phyloP scores from a whole-genome alignment of 23 red algal genomes.

The Chondrus crispus region DNA sequence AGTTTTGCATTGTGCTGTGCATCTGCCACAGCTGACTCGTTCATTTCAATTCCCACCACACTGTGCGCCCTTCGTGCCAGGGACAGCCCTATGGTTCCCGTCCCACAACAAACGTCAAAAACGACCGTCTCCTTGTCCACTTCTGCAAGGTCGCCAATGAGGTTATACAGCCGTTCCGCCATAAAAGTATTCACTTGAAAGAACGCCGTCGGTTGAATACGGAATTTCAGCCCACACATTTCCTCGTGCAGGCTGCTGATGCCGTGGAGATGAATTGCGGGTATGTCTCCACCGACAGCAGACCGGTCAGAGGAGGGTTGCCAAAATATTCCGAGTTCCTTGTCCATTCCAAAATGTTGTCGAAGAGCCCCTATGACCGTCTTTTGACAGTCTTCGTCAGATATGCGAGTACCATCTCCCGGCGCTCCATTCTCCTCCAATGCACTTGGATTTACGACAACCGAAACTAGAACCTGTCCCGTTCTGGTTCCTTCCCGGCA shows the following conservation, averaged over 20 bases:
- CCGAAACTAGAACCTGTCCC: constrained; percentile 35
- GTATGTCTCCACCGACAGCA: constrained; percentile 50
- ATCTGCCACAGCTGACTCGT: constrained; percentile 72
- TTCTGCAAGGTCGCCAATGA: constrained; percentile 53
- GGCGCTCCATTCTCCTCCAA: neutral
- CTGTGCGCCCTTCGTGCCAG: constrained; percentile 67
- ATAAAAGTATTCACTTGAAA: constrained; percentile 85
- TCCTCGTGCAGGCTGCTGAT: constrained; percentile 37
- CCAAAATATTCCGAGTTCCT: constrained; percentile 53
- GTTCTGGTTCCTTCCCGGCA: constrained; percentile 59
- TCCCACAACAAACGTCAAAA: constrained; percentile 89
- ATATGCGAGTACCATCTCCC: neutral
- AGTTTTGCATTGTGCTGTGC: constrained; percentile 57
- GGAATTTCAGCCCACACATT: constrained; percentile 68
- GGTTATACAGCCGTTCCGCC: constrained; percentile 70
- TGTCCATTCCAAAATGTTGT: neutral
- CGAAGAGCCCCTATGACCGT: constrained; percentile 2
- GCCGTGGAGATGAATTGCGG: constrained; percentile 18
- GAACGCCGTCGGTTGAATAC: constrained; percentile 70
- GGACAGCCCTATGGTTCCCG: constrained; percentile 81
- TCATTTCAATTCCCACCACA: constrained; percentile 83
- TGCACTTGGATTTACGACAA: constrained; percentile 59
- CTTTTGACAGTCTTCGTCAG: constrained; percentile 38
- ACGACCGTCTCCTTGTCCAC: constrained; percentile 46
- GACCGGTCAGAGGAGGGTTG: constrained; percentile 43